A percentile compares a stretch with the other conserved stretches of the same genome.
phyloP scores from a whole-genome alignment of 441 rosid genomes.

The Lepidium campestre region DNA sequence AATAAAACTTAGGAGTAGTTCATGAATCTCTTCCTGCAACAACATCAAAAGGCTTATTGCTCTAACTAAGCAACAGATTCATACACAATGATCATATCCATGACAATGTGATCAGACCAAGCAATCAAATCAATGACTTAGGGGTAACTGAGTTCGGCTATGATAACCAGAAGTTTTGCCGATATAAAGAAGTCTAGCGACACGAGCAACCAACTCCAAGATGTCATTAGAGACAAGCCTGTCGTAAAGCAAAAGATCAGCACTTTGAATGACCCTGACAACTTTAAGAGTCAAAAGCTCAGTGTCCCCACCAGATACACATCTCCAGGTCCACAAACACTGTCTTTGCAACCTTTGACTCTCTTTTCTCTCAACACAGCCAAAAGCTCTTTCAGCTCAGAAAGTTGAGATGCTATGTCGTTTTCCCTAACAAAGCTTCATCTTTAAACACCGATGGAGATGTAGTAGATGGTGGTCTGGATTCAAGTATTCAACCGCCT shows the following conservation, averaged over 20 bases:
- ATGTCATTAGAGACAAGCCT: constrained; percentile 88
- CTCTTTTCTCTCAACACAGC: constrained; percentile 63
- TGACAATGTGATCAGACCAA: background rate
- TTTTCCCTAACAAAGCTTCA: constrained; percentile 41
- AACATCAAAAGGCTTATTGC: background rate
- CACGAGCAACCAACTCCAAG: constrained; percentile 66
- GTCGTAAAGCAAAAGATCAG: constrained; percentile 86
- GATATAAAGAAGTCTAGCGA: constrained; percentile 76
- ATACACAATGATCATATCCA: background rate
- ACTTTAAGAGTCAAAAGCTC: constrained; percentile 89
- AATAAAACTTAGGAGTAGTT: constrained; percentile 76
- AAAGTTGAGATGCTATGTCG: constrained; percentile 81
- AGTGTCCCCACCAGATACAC: constrained; percentile 89
- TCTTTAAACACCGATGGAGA: constrained; percentile 13
- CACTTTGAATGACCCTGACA: constrained; percentile 57
- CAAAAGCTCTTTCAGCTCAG: constrained; percentile 78
- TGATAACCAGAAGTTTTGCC: constrained; percentile 97
- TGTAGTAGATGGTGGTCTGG: background rate
- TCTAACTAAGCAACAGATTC: background rate
- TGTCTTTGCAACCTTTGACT: constrained; percentile 25
- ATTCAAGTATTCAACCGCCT: background rate
- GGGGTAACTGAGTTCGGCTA: constrained; percentile 81
- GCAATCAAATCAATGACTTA: background rate
- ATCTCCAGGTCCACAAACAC: constrained; percentile 58
- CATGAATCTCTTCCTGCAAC: constrained; percentile 88